A percentile compares a stretch with the other conserved stretches of the same genome.
Conservation (phyloP, 2,329 filamentous ascomycete species). For the Venturia effusa region DNA sequence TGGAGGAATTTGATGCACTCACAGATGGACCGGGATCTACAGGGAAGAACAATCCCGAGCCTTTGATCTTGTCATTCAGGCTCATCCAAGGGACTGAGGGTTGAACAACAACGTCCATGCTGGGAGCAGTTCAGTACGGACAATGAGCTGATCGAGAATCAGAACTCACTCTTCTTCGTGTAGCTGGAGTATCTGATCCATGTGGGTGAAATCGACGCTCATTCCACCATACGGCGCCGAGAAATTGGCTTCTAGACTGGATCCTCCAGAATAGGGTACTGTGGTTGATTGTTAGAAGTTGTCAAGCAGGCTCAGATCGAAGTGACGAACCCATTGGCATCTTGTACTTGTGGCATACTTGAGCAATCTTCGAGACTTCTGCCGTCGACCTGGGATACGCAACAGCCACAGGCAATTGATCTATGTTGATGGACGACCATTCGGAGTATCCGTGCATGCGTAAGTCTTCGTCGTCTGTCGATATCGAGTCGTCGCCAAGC, state of each 20-base stretch:
- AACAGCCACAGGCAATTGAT: constrained; percentile 52
- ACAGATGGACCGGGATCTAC: constrained; percentile 66
- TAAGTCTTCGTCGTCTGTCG: constrained; percentile 53
- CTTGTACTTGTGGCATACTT: constrained; percentile 65
- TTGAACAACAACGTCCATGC: constrained; percentile 83
- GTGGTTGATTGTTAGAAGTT: constrained; percentile 12
- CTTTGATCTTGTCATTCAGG: constrained; percentile 64
- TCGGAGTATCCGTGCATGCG: constrained; percentile 57
- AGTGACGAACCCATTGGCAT: constrained; percentile 53
- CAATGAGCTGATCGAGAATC: neutral
- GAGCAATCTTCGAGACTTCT: constrained; percentile 53
- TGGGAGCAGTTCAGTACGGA: neutral
- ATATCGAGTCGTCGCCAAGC: constrained; percentile 50
- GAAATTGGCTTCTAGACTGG: constrained; percentile 83
- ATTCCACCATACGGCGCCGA: constrained; percentile 77
- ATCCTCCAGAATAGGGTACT: constrained; percentile 59
- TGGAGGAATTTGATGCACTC: constrained; percentile 13
- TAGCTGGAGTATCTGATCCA: constrained; percentile 71
- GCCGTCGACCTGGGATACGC: constrained; percentile 54
- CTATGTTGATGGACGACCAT: constrained; percentile 58
- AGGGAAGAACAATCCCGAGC: constrained; percentile 76
- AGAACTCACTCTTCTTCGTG: constrained; percentile 47
- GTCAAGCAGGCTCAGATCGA: neutral
- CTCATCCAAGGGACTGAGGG: constrained; percentile 89
- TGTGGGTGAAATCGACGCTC: constrained; percentile 78